These are phyloP conservation scores for Boletus semigastroideus DNA, from an alignment of 1,284 basidiomycete species.

Conservation along the genomic window DNA sequence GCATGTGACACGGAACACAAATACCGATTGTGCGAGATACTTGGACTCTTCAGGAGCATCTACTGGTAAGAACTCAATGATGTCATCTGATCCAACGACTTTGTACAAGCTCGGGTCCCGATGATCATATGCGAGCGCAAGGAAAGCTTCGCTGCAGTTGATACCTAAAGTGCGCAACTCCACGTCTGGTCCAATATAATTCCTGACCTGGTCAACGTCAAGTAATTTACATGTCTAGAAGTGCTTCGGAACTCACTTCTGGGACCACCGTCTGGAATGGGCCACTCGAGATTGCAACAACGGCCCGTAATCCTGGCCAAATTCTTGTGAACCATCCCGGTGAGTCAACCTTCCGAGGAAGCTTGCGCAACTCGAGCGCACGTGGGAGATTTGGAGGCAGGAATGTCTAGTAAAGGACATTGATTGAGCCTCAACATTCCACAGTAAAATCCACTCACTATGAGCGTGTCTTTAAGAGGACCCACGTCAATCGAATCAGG, in stretches of 20 bases:
- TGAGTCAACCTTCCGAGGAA: background rate
- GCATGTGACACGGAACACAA: background rate
- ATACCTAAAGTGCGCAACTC: constrained; percentile 23
- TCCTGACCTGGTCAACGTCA: constrained; percentile 11
- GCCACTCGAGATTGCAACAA: constrained; percentile 26
- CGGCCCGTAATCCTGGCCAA: constrained; percentile 18
- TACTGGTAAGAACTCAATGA: constrained; percentile 25
- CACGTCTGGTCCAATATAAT: constrained; percentile 23
- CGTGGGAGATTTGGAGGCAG: constrained; percentile 15
- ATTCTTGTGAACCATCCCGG: constrained; percentile 20
- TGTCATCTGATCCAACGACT: constrained; percentile 24
- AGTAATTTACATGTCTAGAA: background rate
- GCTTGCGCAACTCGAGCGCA: constrained; percentile 14
- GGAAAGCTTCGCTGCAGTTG: constrained; percentile 23
- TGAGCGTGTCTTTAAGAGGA: constrained; percentile 17
- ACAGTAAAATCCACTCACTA: constrained; percentile 2
- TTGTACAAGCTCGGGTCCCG: constrained; percentile 25
- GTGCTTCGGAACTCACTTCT: constrained; percentile 7
- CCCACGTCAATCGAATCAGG: constrained; percentile 11
- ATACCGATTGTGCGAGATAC: constrained; percentile 20
- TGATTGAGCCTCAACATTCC: background rate
- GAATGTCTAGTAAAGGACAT: constrained; percentile 11
- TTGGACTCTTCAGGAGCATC: constrained; percentile 18
- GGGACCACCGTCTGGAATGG: constrained; percentile 24
- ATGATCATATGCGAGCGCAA: constrained; percentile 26